Evolutionary conservation across 768 basidiomycete species (phyloP).

Genomic region (Tricholoma sp.): DNA sequence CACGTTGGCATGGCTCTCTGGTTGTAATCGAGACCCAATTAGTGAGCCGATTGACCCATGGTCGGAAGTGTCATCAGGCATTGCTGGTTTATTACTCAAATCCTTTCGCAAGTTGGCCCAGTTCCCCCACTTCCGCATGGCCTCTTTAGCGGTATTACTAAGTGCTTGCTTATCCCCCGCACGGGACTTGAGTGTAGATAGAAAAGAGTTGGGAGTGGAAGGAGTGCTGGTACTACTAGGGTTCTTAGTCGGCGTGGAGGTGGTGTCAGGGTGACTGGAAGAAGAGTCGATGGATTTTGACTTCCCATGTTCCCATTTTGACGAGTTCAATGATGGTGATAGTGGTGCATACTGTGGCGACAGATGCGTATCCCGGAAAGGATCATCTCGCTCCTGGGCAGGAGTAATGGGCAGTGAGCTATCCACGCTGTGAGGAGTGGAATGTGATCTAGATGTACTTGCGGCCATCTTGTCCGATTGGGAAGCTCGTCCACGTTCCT

Average conservation of each 20-base stretch:
- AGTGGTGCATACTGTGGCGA: constrained; percentile 26
- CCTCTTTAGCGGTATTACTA: constrained; percentile 79
- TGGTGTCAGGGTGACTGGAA: constrained; percentile 17
- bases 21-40: constrained; percentile 28
- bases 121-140: constrained; percentile 90
- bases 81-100: constrained; percentile 15
- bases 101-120: constrained; percentile 68
- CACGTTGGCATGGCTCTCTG: constrained; percentile 24
- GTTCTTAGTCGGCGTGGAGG: constrained; percentile 31
- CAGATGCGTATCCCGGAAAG: constrained; percentile 8
- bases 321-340: constrained; percentile 43
- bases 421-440: constrained; percentile 25
- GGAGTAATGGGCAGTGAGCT: constrained; percentile 10
- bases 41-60: constrained; percentile 33
- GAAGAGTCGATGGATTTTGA: constrained; percentile 19
- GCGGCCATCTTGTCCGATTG: constrained; percentile 23
- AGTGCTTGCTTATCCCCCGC: constrained; percentile 81
- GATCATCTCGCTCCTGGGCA: constrained; percentile 12
- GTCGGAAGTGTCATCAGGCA: constrained; percentile 38
- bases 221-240: constrained; percentile 27
- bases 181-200: constrained; percentile 74
- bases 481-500: constrained; percentile 31
- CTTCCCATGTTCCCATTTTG: constrained; percentile 30
- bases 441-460: constrained; percentile 26
- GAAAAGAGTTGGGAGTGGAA: constrained; percentile 56